phyloP scores from a whole-genome alignment of 2,329 filamentous ascomycete species.

The Didymella arachidicola region DNA sequence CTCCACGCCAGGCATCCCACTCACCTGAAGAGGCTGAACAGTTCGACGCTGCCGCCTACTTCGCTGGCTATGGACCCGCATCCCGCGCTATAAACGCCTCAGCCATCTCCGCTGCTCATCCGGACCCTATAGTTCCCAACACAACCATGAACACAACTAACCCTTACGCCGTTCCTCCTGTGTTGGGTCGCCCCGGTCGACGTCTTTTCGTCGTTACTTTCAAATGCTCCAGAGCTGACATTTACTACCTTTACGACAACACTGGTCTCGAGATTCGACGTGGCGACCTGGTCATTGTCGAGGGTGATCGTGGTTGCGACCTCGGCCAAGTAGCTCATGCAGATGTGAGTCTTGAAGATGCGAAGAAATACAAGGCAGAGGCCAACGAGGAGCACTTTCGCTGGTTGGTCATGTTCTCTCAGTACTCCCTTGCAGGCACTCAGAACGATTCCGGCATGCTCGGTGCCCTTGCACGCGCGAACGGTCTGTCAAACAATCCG shows the following conservation, averaged over 20 bases:
- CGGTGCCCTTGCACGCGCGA: conserved; percentile 47
- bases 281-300: conserved; percentile 94
- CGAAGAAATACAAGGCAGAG: conserved; percentile 87
- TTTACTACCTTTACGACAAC: conserved; percentile 96
- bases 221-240: conserved; percentile 93
- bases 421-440: conserved; percentile 53
- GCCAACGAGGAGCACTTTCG: conserved; percentile 96
- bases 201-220: conserved; percentile 87
- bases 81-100: conserved; percentile 48
- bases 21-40: conserved; percentile 66
- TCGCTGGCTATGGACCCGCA: conserved; percentile 47
- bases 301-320: conserved; percentile 95
- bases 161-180: conserved; percentile 45
- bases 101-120: conserved; percentile 47
- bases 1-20: conserved; percentile 37
- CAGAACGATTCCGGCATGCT: conserved; percentile 61
- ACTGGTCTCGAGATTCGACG: conserved; percentile 89
- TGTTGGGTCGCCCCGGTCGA: conserved; percentile 42
- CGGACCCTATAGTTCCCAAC: conserved; percentile 41
- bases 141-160: conserved; percentile 36
- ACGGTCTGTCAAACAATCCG: conserved; percentile 40
- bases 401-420: conserved; percentile 98
- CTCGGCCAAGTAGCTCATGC: conserved; percentile 90
- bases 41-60: conserved; percentile 54
- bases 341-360: conserved; percentile 85